Evolutionary conservation across 495 filamentous ascomycete species (phyloP), one percentile per base, ranked within the genome.

Genomic region (Rostrohypoxylon terebratum): DNA sequence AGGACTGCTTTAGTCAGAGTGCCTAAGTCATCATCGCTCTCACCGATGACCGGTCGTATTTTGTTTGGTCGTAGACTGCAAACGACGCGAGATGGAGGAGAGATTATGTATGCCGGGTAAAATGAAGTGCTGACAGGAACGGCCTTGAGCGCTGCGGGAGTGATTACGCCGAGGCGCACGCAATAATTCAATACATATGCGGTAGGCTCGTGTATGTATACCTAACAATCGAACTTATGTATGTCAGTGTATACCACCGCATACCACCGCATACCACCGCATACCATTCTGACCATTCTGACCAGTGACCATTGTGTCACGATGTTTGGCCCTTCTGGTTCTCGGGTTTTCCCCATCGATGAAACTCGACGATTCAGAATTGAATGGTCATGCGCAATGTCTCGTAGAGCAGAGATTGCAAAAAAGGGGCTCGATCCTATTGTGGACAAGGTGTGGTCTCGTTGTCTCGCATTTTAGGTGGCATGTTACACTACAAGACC

Each of bases 401-500:
- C 57, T 66, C 44, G 65, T 48, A 68, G 45, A 57, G 47, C 16
- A 57, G 53, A 66, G 33, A 62, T 61, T 66, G 55, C 44, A 28
- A 61, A 73, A 69, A 69, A 50, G 66, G 70, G 71, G 44, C 36
- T 33, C 60, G 58, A 62, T 59, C 66, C 53, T 31, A 65, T 73
- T 73, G 65, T 58, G 51, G 44, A 59, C 63, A 59, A 59, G 59
- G 33, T 64, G 71, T 68, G 47, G 53, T 60, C 50, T 72, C 36
- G 51, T 20, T 69, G 59, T 64, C 50, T 72, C 53, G 51, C 20
- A 58, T 48, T 69, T 62, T 71, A 71, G 68, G 72, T 71, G 68
- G 72, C 67, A 68, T 69, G 74, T 71, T 74, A 66, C 76, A 68
- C 66, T 71, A 68, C 69, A 55, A 69, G 71, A 53, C 74, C 74